Base-by-base conservation (phyloP, 306 rosid genomes). In the Amphicarpaea edgeworthii region DNA sequence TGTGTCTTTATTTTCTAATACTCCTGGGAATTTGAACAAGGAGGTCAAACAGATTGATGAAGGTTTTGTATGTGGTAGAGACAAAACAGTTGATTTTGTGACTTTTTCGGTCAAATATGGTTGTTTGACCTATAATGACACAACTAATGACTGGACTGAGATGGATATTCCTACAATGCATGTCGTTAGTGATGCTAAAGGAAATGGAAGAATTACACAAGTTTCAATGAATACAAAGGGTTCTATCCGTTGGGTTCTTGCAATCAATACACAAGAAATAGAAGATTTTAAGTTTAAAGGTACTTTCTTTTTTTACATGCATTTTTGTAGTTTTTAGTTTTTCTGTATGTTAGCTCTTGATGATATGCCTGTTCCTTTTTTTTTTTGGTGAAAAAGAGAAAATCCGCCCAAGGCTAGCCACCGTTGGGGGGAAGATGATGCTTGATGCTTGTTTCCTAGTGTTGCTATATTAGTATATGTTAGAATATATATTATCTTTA, bases 1-100 rank as follows among this genome's bases (percentile, higher is more conserved):
- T 71, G 82, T 92, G 47, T 95, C 97, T 60, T 79, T 95, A 28
- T 95, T 85, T 84, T 95, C 99, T 77, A 78, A 58, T 15, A 92
- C 99, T 64, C 97, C 97, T 59, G 99, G 97, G 79, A 92, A 95
- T 79, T 86, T 95, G 91, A 86, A 85, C 54, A 84, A 85, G 83
- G 99, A 92, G 79, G 86, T 79, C 63, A 91, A 85, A 68, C 88
- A 81, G 40, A 90, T 92, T 69, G 78, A 89, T 43, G 97, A 95
- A 85, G 89, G 91, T 63, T 88, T 95, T 72, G 78, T 37, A 68
- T 95, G 99, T 68, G 91, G 97, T 28, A 88, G 72, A 84, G 90
- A 85, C 50, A 78, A 88, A 78, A 75, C 83, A 23, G 78, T 90
- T 66, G 99, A 95, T 83, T 93, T 92, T 76, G 92, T 95, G 72